A percentile compares a stretch with the other conserved stretches of the same genome.
Conservation (phyloP, 441 rosid genomes). For the Corymbia calophylla region DNA sequence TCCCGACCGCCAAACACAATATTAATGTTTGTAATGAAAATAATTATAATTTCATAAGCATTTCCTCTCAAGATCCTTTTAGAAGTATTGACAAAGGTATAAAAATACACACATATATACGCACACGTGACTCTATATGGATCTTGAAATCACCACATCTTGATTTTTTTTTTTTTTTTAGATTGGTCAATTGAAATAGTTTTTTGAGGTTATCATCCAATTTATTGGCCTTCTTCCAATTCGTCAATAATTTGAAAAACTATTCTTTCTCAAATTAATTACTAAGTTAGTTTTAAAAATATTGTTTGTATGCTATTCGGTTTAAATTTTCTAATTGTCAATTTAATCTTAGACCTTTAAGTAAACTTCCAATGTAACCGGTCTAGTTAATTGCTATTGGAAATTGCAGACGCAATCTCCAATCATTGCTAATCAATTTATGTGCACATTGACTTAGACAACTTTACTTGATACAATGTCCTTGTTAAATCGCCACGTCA, state of each 20-base stretch:
- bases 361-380: rapidly evolving
- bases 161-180: background rate
- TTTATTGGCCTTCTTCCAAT: background rate
- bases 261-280: background rate
- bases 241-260: background rate
- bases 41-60: background rate
- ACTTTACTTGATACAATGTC: background rate
- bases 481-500: rapidly evolving
- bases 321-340: background rate
- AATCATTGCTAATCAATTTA: rapidly evolving
- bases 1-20: too few species aligned
- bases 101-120: background rate
- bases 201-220: background rate
- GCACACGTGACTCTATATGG: background rate
- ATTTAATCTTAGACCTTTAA: background rate
- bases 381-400: rapidly evolving
- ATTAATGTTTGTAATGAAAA: background rate
- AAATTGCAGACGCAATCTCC: rapidly evolving
- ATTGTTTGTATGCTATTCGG: rapidly evolving
- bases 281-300: background rate
- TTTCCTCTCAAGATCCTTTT: background rate
- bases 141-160: background rate
- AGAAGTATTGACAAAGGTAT: background rate
- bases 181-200: background rate
- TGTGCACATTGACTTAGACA: rapidly evolving